A percentile compares a stretch with the other conserved stretches of the same genome.
These are phyloP conservation scores for Pythium aristosporum DNA, from an alignment of 352 stramenopile genomes.

Conservation along the genomic window DNA sequence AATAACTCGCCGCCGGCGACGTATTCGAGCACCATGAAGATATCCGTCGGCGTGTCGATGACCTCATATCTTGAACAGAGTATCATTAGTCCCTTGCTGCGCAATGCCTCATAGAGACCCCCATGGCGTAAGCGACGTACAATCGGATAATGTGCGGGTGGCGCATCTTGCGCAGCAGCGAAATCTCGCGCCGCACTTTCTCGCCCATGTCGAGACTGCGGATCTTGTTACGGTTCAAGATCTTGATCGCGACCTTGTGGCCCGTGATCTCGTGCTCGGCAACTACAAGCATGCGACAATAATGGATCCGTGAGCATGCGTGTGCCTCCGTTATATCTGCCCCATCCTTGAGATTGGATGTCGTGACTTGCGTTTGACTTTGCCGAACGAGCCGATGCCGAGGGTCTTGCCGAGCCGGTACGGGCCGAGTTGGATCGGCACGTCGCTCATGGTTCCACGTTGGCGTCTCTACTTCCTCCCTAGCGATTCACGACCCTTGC, in stretches of 20 bases:
- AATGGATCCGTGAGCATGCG: background rate
- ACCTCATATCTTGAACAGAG: slow-evolving; percentile 88
- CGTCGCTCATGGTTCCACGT: slow-evolving; percentile 61
- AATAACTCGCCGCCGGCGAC: slow-evolving; percentile 94
- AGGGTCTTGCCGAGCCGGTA: slow-evolving; percentile 99
- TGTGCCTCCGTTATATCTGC: background rate
- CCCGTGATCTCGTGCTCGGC: slow-evolving; percentile 97
- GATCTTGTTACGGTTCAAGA: slow-evolving; percentile 99
- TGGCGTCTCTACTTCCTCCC: background rate
- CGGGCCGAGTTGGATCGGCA: slow-evolving; percentile 94
- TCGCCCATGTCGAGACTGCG: slow-evolving; percentile 98
- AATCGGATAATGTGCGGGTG: slow-evolving; percentile 99
- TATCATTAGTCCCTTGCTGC: no score
- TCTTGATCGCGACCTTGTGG: slow-evolving; percentile 99
- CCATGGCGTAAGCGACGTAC: slow-evolving; percentile 87
- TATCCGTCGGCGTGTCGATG: slow-evolving; percentile 99
- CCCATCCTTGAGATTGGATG: background rate
- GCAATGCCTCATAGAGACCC: no score
- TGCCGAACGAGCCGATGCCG: slow-evolving; percentile 99
- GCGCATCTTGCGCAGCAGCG: slow-evolving; percentile 97
- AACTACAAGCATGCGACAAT: slow-evolving; percentile 57
- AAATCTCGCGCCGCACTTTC: slow-evolving; percentile 99
- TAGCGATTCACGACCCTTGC: background rate
- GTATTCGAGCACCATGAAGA: slow-evolving; percentile 95
- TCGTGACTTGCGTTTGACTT: slow-evolving; percentile 93